These are phyloP conservation scores for Aspergillus bertholletiae DNA, from an alignment of 495 filamentous ascomycete species.

Conservation along the genomic window DNA sequence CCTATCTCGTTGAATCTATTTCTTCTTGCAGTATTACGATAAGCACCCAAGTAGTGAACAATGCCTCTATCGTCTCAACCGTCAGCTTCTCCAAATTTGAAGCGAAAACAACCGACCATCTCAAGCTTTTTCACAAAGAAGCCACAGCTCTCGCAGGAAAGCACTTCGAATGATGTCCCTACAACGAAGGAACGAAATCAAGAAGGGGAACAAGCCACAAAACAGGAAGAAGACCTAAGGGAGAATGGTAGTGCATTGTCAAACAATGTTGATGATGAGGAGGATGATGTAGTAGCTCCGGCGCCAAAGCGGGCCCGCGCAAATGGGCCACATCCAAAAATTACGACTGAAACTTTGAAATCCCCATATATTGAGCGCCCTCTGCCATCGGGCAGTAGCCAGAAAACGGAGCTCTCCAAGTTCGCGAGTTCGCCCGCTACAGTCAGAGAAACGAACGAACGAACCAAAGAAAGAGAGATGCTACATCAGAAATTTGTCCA, in stretches of 20 bases:
- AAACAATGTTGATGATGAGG: conserved; percentile 28
- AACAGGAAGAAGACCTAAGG: conserved; percentile 10
- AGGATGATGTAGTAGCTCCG: conserved; percentile 40
- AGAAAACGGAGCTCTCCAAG: conserved; percentile 37
- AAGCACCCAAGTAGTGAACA: neutral
- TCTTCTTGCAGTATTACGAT: no score
- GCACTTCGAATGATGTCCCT: conserved; percentile 9
- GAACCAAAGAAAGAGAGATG: conserved; percentile 55
- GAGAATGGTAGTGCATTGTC: conserved; percentile 18
- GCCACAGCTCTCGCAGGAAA: conserved; percentile 29
- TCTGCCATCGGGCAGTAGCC: conserved; percentile 22
- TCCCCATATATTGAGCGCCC: conserved; percentile 8
- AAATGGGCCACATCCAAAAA: conserved; percentile 13
- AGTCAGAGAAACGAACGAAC: conserved; percentile 1
- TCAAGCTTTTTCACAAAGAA: conserved; percentile 82
- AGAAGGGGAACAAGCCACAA: conserved; percentile 3
- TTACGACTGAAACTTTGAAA: conserved; percentile 12
- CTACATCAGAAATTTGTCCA: conserved; percentile 85
- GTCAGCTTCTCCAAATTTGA: conserved; percentile 35
- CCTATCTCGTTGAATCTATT: neutral
- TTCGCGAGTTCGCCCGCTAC: conserved; percentile 37
- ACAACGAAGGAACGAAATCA: neutral
- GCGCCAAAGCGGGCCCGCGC: conserved; percentile 36
- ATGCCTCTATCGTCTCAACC: conserved; percentile 39
- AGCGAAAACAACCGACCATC: conserved; percentile 73